Percentiles rank a stretch among this genome's conserved stretches.
Evolutionary conservation across 352 stramenopile species (phyloP).

Genomic region (Phytophthora citricola): DNA sequence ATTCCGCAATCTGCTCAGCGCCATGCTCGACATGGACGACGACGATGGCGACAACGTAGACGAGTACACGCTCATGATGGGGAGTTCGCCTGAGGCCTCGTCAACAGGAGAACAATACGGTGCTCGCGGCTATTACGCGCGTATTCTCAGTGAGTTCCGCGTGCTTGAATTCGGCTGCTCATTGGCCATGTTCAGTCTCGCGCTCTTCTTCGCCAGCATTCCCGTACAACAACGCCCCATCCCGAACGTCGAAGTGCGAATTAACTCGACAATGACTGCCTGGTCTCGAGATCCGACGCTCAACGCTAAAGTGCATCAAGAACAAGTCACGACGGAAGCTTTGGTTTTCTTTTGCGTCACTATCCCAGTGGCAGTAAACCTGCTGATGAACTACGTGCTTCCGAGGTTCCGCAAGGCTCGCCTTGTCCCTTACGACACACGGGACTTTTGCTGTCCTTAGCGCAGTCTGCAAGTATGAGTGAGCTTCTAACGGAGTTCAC

Average conservation of each 20-base stretch:
- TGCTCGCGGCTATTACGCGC: neutral
- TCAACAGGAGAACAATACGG: slow-evolving; percentile 6
- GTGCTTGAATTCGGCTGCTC: slow-evolving; percentile 64
- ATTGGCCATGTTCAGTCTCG: slow-evolving; percentile 53
- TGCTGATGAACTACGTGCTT: slow-evolving; percentile 66
- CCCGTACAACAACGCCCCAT: slow-evolving; percentile 56
- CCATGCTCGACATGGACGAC: neutral
- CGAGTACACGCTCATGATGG: slow-evolving; percentile 39
- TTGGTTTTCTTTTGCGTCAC: slow-evolving; percentile 40
- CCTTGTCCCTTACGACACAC: slow-evolving; percentile 67
- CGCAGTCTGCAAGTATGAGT: slow-evolving; percentile 54
- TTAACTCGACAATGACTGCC: slow-evolving; percentile 46
- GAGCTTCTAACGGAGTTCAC: slow-evolving; percentile 74
- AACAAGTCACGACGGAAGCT: slow-evolving; percentile 58
- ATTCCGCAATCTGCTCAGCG: no score
- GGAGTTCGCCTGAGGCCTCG: slow-evolving; percentile 10
- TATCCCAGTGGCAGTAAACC: slow-evolving; percentile 52
- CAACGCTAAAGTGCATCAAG: slow-evolving; percentile 46
- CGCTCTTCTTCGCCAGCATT: slow-evolving; percentile 59
- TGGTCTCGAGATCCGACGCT: slow-evolving; percentile 60
- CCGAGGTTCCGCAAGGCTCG: slow-evolving; percentile 50
- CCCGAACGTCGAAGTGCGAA: slow-evolving; percentile 48
- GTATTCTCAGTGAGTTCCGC: slow-evolving; percentile 39
- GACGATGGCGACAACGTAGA: slow-evolving; percentile 28
- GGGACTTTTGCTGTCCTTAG: slow-evolving; percentile 72